A percentile compares a stretch with the other conserved stretches of the same genome.
phyloP scores from a whole-genome alignment of 2,329 filamentous ascomycete genomes.

The Fusarium sp. region DNA sequence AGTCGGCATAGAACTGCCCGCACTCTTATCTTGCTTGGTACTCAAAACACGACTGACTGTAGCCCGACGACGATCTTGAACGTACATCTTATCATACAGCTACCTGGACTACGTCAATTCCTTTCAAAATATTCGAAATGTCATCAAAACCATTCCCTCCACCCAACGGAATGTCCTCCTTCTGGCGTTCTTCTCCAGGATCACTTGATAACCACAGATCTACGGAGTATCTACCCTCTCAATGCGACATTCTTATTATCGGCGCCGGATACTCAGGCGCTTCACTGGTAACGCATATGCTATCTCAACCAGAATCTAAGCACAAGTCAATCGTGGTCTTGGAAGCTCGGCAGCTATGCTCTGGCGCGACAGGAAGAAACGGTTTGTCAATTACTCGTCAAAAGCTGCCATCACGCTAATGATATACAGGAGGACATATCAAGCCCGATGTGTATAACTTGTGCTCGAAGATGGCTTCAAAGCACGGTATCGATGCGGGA shows the following conservation, averaged over 20 bases:
- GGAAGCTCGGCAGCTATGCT: constrained; percentile 53
- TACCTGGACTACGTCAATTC: too few relatives aligned
- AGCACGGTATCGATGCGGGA: constrained; percentile 33
- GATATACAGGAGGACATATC: constrained; percentile 20
- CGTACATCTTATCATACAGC: background rate
- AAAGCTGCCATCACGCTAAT: too few relatives aligned
- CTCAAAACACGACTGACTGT: background rate
- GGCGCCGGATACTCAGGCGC: constrained; percentile 62
- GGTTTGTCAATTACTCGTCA: constrained; percentile 25
- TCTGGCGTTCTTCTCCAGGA: constrained; percentile 18
- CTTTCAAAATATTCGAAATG: background rate
- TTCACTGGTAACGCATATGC: constrained; percentile 58
- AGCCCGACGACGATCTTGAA: too few relatives aligned
- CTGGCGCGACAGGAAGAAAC: constrained; percentile 55
- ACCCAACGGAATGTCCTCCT: constrained; percentile 21
- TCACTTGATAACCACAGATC: constrained; percentile 14
- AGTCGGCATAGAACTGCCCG: too few relatives aligned
- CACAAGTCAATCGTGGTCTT: constrained; percentile 48
- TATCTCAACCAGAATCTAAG: constrained; percentile 35
- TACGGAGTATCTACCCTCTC: constrained; percentile 47
- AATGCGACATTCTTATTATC: constrained; percentile 60
- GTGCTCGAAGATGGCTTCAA: background rate
- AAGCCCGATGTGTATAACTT: constrained; percentile 37
- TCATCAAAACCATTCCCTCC: background rate
- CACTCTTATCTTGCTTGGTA: background rate